phyloP scores from a whole-genome alignment of 208 protist genomes.

The Crithidia fasciculata region DNA sequence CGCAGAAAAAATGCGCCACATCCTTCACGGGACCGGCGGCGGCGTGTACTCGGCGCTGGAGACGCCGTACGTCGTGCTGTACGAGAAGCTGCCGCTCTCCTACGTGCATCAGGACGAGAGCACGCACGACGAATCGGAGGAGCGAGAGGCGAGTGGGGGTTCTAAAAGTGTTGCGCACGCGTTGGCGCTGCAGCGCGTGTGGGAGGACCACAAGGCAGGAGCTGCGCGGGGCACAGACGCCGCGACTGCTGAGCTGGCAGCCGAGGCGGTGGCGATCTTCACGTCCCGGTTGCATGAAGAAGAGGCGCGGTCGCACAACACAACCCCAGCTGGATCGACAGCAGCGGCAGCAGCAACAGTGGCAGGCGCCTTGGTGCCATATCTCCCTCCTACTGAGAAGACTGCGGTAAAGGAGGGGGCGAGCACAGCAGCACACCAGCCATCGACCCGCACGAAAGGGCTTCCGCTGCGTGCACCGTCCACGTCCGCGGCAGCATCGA shows the following conservation, averaged over 20 bases:
- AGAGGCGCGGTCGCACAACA: not conserved
- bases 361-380: not conserved
- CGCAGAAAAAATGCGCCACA: conserved; percentile 25
- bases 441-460: not conserved
- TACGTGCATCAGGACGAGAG: not conserved
- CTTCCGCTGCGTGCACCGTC: not conserved
- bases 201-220: not conserved
- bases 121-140: not conserved
- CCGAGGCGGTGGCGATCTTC: conserved; percentile 10
- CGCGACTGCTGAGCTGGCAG: not conserved
- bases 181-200: not conserved
- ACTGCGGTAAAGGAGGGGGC: too few relatives aligned
- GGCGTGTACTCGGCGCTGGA: conserved; percentile 53
- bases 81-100: conserved; percentile 39
- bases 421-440: not conserved
- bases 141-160: not conserved
- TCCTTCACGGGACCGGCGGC: conserved; percentile 41
- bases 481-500: not conserved
- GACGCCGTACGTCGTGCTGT: conserved; percentile 69
- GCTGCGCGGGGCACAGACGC: too few relatives aligned
- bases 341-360: not conserved
- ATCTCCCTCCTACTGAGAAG: not conserved
- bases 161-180: not conserved
- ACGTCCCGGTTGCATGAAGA: conserved; percentile 5
- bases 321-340: not conserved